Base-by-base conservation (phyloP, 2,329 filamentous ascomycete species). In the Botrytis pseudocinerea region DNA sequence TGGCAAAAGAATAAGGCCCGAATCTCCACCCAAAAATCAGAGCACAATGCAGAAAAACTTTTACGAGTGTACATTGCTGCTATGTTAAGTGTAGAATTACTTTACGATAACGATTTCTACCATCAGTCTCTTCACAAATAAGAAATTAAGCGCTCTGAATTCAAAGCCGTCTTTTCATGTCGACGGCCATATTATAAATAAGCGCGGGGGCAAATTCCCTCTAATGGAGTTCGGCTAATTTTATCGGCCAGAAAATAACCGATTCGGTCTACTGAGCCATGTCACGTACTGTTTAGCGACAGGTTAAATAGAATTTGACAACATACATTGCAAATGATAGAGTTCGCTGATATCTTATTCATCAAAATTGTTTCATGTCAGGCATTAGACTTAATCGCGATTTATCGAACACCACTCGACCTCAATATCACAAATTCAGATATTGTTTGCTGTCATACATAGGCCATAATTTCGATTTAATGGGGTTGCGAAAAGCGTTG, bases 241-340 rank as follows among this genome's bases (percentile, higher is more conserved):
- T 20, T 1, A 61, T 1, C 25, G 22, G 38, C 22, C 35, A 18
- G 7, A n/a, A 61, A 61, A n/a, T 40, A 61, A 35, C 9, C 35
- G 35, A 40, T 25, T 14, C 35, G 5, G 10, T 61, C 59, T 40
- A 18, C 22, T 8, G 1, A 6, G 28, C 8, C 2, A n/a, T n/a
- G 3, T 12, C 22, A 22, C 16, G 59, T 40, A 40, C 59, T 16
- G 5, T n/a, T n/a, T 18, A 61, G 22, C 12, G 35, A 12, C 18
- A 22, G 6, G 1, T 4, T 2, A 38, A 4, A 16, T n/a, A 12
- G 2, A 8, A 8, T 7, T 3, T 5, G 6, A 14, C 5, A 14
- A 12, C 14, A 18, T 16, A 6, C 8, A 38, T 40, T 25, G 20
- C 20, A 38, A 38, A 25, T 16, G 22, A 7, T n/a, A 4, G 2